Base-by-base conservation (phyloP, 148 eudicot genomes). In the Silene uniflora region DNA sequence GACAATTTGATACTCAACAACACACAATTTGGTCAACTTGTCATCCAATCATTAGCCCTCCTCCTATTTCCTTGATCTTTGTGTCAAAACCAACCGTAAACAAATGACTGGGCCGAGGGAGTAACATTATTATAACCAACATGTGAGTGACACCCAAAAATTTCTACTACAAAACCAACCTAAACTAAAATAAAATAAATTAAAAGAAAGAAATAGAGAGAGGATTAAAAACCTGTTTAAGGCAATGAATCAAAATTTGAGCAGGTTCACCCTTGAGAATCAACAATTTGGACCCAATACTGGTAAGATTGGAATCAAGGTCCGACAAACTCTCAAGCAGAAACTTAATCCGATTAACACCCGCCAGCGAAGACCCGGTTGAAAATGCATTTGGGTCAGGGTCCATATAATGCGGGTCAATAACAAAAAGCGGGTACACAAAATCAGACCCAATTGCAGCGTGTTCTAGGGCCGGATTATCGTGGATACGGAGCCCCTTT, bases 401-500 rank as follows among this genome's bases (percentile, higher is more conserved):
- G 7, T 88, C 83, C 97, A 92, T 92, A 74, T 88, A 92, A 80
- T 85, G 91, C 75, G 97, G 97, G 83, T 92, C 97, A 55, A 92
- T 87, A 7, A 90, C 85, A 73, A 92, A 92, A 2, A 92, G 79
- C 72, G 97, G 97, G 88, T 87, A 92, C 18, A 92, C 73, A 23
- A 21, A 78, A 12, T 61, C 56, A 11, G 88, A 88, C 47, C 81
- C 88, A 3, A 35, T 67, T 13, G 87, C 67, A 6, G 97, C 89
- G 76, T 84, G 72, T 27, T 87, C 76, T 1, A 93, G 87, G 0
- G 98, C 94, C 66, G 97, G 98, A 84, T 93, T 93, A 70, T 93
- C 98, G 84, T 93, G 98, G 65, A 91, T 73, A 21, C 98, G 94
- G 73, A 93, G 88, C 19, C 98, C 97, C 73, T 91, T 93, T 2